A percentile compares a stretch with the other conserved stretches of the same genome.
phyloP scores from a whole-genome alignment of 2,329 filamentous ascomycete species.

The Ceratocystis smalleyi region DNA sequence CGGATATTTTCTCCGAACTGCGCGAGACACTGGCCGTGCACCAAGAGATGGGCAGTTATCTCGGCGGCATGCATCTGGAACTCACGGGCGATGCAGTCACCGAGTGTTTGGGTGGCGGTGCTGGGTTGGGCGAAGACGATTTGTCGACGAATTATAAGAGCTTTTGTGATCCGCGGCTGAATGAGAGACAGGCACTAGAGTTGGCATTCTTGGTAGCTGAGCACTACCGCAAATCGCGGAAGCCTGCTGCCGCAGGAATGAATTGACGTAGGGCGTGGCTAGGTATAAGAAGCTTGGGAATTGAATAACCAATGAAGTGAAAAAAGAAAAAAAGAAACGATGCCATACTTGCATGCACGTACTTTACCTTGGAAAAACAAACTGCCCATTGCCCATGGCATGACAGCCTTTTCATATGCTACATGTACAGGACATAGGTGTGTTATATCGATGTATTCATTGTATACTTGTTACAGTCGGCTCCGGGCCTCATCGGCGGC shows the following conservation, averaged over 20 bases:
- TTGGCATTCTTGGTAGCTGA: conserved; percentile 85
- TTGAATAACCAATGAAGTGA: too few species aligned
- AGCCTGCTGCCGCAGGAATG: background rate
- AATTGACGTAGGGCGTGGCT: background rate
- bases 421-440: background rate
- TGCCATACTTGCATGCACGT: background rate
- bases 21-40: conserved; percentile 73
- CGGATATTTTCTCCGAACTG: conserved; percentile 77
- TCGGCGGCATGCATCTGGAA: conserved; percentile 89
- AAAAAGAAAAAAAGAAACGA: background rate
- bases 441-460: conserved; percentile 1
- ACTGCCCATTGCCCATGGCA: background rate
- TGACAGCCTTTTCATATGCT: background rate
- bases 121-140: conserved; percentile 74
- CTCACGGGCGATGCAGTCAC: conserved; percentile 92
- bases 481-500: background rate
- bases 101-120: conserved; percentile 84
- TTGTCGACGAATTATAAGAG: conserved; percentile 83
- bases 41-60: conserved; percentile 64
- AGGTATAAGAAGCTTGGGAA: background rate
- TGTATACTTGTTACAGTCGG: background rate
- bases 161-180: conserved; percentile 87
- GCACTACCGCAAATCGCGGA: conserved; percentile 40
- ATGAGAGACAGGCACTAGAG: conserved; percentile 95
- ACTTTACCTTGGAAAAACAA: too few species aligned